Base-by-base conservation (phyloP, 2,329 filamentous ascomycete species). In the Metarhizium rileyi region DNA sequence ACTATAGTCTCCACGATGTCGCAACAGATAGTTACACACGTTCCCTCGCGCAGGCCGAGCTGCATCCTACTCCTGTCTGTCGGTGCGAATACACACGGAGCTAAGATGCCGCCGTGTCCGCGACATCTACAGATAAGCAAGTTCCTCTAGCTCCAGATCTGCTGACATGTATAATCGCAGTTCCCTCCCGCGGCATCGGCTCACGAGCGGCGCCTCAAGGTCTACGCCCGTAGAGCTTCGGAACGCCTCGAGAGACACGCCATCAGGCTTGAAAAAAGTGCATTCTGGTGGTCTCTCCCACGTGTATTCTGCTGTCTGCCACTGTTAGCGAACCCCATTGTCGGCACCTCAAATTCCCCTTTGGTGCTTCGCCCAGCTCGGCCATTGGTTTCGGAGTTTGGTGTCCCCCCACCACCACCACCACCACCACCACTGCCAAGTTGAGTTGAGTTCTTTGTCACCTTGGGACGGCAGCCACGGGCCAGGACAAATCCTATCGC, bases 311-410 rank as follows among this genome's bases (percentile, higher is more conserved):
- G 35, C 16, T 6, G 35, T 22, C 35, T 14, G 35, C 18, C 20
- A 14, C 28, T 20, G 16, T 38, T 10, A 8, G n/a, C 18, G 35
- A 20, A 20, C 35, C 35, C 35, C 35, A 38, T 38, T 42, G 22
- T 42, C 26, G 25, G 28, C 43, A 44, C 30, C 46, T 36, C 52
- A 52, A 54, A 53, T 57, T 51, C 48, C 49, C 48, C 48, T 54
- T 56, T 52, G 52, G 44, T 58, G 50, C 53, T 57, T 54, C 51
- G 55, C 51, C 45, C 48, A 49, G 53, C 55, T 60, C 58, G 56
- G 60, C 55, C 52, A 55, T 53, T 55, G 55, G 59, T 50, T 42
- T 55, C 58, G 57, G 58, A 58, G 50, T 56, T 59, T 57, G 38
- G 43, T 22, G 18, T 16, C 30, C 16, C 43, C 23, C 25, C 42